Evolutionary conservation across 192 early-diverging fungal genomes (phyloP), one percentile per base, ranked within the genome.

Genomic region (Backusella circina): DNA sequence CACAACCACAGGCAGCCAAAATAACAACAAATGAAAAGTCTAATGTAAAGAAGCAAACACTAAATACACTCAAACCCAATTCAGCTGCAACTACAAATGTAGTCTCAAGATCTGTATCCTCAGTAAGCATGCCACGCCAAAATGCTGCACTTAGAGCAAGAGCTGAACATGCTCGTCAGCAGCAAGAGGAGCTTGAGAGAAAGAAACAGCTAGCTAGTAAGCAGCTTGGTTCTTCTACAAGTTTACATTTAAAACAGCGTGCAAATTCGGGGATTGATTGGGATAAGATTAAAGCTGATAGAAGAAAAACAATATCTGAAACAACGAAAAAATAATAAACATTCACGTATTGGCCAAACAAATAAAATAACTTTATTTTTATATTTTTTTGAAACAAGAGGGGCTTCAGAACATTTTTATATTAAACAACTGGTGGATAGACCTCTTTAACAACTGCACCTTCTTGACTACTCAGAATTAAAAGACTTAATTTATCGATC

Each of bases 391-490:
- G 51, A 26, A 26, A 23, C 51, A 57, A 23, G 26, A 26, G 23
- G 9, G 23, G n/a, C 0, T 57, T 57, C 1, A 26, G 9, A 9
- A 26, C 23, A 12, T 26, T 54, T 23, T 7, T 65, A 18, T 66
- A 18, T 33, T 67, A 67, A 33, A 28, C 37, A 6, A 76, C 12
- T n/a, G 79, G 79, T 30, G 79, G 74, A 5, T 32, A 66, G 9
- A 67, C 75, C 67, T 80, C 79, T 50, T 76, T 76, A 12, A 80
- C 79, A 5, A 80, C 75, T 10, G 71, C 54, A 67, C 79, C 79
- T 21, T 67, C 54, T 26, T 76, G 33, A 8, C 32, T 36, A 72
- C 74, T 76, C 5, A 31, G 26, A n/a, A 80, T 50, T 5, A 80
- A 54, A 21, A 80, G 31, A 38, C 66, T 64, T 54, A 80, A 76